Conservation (phyloP, 139 green algal genomes). For the Zygnema cylindricum region DNA sequence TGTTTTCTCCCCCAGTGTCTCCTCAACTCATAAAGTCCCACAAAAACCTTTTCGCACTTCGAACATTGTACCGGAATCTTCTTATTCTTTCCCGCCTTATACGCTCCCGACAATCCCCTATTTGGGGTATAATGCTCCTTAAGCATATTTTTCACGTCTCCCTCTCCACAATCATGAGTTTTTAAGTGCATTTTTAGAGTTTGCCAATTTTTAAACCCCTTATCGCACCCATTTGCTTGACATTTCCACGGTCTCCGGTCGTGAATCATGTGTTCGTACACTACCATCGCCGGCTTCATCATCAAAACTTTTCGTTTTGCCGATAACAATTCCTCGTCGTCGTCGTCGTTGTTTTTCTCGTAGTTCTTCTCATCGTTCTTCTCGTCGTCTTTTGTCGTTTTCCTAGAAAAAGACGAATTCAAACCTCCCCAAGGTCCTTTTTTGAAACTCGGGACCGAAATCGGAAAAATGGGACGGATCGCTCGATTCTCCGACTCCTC, state of each 20-base stretch:
- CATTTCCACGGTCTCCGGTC: constrained; percentile 50
- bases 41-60: constrained; percentile 55
- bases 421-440: no score
- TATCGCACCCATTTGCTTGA: constrained; percentile 29
- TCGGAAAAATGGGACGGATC: no score
- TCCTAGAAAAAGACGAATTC: no score
- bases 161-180: constrained; percentile 41
- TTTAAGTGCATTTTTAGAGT: constrained; percentile 62
- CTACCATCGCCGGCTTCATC: constrained; percentile 12
- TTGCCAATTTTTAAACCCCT: constrained; percentile 61
- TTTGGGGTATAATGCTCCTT: not conserved
- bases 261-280: constrained; percentile 33
- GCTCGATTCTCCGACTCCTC: no score
- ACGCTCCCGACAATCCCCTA: not conserved
- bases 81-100: constrained; percentile 54
- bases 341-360: no score
- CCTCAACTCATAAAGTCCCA: constrained; percentile 61
- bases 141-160: not conserved
- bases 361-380: no score
- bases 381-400: no score
- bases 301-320: no score
- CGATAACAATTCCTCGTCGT: no score
- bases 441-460: no score
- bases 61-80: constrained; percentile 59
- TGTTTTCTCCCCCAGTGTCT: constrained; percentile 61